Evolutionary conservation across 192 early-diverging fungal species (phyloP), one percentile per base, ranked within the genome.

Genomic region (Umbelopsis ramanniana): DNA sequence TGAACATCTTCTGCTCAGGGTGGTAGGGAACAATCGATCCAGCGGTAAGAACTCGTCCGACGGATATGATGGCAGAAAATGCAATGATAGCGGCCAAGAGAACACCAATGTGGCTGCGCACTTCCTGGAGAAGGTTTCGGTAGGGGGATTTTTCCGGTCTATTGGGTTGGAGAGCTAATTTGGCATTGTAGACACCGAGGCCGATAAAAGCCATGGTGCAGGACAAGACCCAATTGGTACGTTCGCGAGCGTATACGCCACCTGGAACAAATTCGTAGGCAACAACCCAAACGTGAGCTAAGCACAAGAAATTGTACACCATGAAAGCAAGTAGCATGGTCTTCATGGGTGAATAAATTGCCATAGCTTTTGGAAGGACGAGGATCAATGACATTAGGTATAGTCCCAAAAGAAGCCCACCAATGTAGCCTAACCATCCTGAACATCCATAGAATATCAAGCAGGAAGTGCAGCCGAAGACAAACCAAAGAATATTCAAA

Each of bases 251-350:
- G 47, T 87, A 73, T 43, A 84, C 87, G 38, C 93, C 93, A 52
- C 87, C 93, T 12, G 93, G 93, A 23, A 94, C 93, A 84, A 94
- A 94, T 60, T 86, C 93, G 52, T 94, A 94, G 4, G 93, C 93
- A 8, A 94, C 93, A 8, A 89, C 87, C 91, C 91, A 94, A 9
- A 93, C 90, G 63, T 93, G 90, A 17, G 83, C 90, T 24, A 94
- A 79, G 52, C 89, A 89, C 24, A 94, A 74, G 8, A 92, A 63
- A 74, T 91, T 93, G 75, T 93, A 93, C 67, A 84, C 81, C 72
- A 92, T 74, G 73, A 88, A 85, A 6, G 83, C 79, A 21, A 84
- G 75, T 6, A 87, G 73, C 37, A 90, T 79, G 50, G 93, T 91
- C 66, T 84, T 86, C 9, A 89, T 89, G 0, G 91, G 89, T 22